Evolutionary conservation across 495 filamentous ascomycete species (phyloP).

Genomic region (Darksidea phi): DNA sequence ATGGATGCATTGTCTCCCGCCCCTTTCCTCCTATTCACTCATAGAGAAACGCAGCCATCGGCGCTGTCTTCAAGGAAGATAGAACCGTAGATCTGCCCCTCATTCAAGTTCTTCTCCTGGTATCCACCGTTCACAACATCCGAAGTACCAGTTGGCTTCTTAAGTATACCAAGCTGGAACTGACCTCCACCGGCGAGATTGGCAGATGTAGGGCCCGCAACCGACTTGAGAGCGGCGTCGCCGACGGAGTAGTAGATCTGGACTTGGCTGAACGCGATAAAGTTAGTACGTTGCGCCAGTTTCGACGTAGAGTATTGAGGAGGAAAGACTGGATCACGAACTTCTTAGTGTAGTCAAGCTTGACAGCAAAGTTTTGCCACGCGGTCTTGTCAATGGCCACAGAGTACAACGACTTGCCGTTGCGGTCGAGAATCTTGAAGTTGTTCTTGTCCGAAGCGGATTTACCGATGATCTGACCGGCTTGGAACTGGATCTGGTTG

Average conservation of each 20-base stretch:
- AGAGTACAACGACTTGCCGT: conserved; percentile 27
- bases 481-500: conserved; percentile 34
- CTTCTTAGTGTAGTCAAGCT: conserved; percentile 33
- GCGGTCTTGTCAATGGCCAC: conserved; percentile 24
- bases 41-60: conserved; percentile 29
- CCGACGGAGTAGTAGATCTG: conserved; percentile 34
- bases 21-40: too few species aligned
- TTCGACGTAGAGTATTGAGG: too few species aligned
- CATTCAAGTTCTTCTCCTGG: conserved; percentile 33
- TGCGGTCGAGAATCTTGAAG: conserved; percentile 35
- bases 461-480: conserved; percentile 33
- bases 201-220: conserved; percentile 12
- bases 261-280: conserved; percentile 16
- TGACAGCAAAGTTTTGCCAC: conserved; percentile 37
- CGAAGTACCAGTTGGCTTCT: conserved; percentile 33
- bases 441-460: conserved; percentile 32
- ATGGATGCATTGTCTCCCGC: too few species aligned
- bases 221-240: conserved; percentile 26
- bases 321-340: neutral
- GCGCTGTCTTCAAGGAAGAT: conserved; percentile 35
- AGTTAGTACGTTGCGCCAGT: conserved; percentile 3
- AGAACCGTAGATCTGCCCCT: conserved; percentile 34
- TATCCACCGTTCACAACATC: conserved; percentile 37
- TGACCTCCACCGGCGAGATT: conserved; percentile 30
- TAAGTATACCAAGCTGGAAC: conserved; percentile 35